These are phyloP conservation scores for Thelephora aurantiotincta DNA, from an alignment of 768 basidiomycete species.

Conservation along the genomic window DNA sequence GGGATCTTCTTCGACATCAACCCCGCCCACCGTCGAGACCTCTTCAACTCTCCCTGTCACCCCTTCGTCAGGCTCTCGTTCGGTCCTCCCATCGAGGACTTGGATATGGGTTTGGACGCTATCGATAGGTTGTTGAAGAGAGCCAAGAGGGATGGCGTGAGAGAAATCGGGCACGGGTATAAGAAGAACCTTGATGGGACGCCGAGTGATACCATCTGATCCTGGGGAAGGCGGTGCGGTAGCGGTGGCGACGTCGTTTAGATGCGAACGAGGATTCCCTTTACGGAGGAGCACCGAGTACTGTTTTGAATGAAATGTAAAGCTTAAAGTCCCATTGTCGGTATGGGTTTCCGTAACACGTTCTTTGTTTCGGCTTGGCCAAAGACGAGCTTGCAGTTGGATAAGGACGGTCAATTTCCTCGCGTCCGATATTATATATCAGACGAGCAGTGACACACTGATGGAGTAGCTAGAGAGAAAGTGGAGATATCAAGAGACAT, in stretches of 20 bases:
- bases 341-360: too few species aligned
- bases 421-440: too few species aligned
- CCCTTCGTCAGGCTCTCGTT: slow-evolving; percentile 82
- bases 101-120: slow-evolving; percentile 78
- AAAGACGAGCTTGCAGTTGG: too few species aligned
- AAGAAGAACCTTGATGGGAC: slow-evolving; percentile 37
- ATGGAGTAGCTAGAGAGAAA: too few species aligned
- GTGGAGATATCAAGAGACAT: too few species aligned
- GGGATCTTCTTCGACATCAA: slow-evolving; percentile 84
- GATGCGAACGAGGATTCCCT: background rate
- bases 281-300: too few species aligned
- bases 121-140: slow-evolving; percentile 67
- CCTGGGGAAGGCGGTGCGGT: too few species aligned
- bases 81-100: slow-evolving; percentile 65
- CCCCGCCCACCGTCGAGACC: slow-evolving; percentile 71
- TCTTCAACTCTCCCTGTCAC: slow-evolving; percentile 85
- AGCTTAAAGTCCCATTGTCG: too few species aligned
- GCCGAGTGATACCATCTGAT: background rate
- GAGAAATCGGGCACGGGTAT: slow-evolving; percentile 57
- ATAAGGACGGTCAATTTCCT: too few species aligned
- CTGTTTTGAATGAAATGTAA: too few species aligned
- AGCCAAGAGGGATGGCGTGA: slow-evolving; percentile 45
- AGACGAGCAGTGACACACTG: too few species aligned
- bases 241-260: background rate
- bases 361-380: too few species aligned